Evolutionary conservation across 2,329 filamentous ascomycete genomes (phyloP), one percentile per base, ranked within the genome.

Genomic region (Pseudogymnoascus sp.): DNA sequence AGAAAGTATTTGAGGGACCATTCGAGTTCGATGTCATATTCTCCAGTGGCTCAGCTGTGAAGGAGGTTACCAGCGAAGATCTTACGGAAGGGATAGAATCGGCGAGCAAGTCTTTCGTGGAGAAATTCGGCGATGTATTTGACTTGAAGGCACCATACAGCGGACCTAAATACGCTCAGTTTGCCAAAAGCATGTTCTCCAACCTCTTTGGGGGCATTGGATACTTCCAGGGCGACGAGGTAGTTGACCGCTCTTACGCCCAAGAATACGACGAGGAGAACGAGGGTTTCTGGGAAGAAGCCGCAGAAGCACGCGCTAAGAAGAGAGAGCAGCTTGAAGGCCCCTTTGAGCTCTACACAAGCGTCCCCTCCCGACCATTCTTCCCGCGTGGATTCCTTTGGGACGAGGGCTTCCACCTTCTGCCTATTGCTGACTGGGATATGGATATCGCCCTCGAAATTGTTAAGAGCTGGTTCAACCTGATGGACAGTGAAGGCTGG

Each of bases 401-500:
- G 94, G 94, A 99, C 70, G 94, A 99, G 75, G 94, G 94, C 0
- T 99, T 97, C 76, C 94, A 99, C 72, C 80, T 99, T 37, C 79
- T 96, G 59, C 92, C 92, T 1, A 87, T 99, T 62, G 83, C 91
- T 18, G 93, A 99, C 68, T 99, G 92, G 90, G 94, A 99, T 73
- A 85, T 92, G 61, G 92, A 97, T 71, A 82, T 97, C 61, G 87
- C 90, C 2, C 78, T 89, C 31, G 91, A 97, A 66, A 91, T 99
- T 67, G 84, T 97, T 66, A 90, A 89, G 77, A 96, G 91, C 76
- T 99, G 94, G 94, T 95, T 95, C 78, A 91, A 88, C 67, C 84
- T 96, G 16, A 96, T 97, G 84, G 94, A 99, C 68, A 89, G 94
- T 14, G 92, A 97, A 73, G 94, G 94, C 62, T 99, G 94, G 94